These are phyloP conservation scores for Alternaria consortialis DNA, from an alignment of 2,329 filamentous ascomycete genomes.

Conservation along the genomic window DNA sequence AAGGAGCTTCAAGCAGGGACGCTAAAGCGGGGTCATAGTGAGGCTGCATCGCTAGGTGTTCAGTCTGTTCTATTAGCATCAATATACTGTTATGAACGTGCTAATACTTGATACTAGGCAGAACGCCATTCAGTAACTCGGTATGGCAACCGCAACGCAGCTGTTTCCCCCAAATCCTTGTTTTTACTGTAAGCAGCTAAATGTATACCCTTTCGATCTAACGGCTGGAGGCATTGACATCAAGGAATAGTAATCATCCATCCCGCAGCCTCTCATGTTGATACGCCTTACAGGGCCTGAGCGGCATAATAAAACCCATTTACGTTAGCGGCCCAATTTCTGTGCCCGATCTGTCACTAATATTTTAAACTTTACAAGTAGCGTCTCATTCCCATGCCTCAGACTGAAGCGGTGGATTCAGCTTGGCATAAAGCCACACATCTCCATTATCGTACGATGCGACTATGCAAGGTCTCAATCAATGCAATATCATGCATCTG, in stretches of 20 bases:
- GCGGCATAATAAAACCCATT: not conserved
- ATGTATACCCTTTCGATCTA: too few species aligned
- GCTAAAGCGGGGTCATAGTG: not conserved
- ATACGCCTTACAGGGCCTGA: not conserved
- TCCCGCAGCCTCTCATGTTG: not conserved
- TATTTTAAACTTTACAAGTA: not conserved
- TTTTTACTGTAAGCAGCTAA: too few species aligned
- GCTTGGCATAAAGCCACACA: not conserved
- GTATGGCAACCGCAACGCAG: too few species aligned
- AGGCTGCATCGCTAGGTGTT: not conserved
- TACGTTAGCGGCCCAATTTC: not conserved
- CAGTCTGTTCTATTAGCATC: not conserved
- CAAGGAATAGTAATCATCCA: too few species aligned
- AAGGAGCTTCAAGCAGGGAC: not conserved
- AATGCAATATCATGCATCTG: not conserved
- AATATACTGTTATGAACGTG: too few species aligned
- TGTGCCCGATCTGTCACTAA: not conserved
- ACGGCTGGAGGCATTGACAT: too few species aligned
- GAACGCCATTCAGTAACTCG: too few species aligned
- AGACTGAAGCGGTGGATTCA: not conserved
- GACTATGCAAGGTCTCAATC: not conserved
- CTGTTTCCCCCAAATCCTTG: too few species aligned
- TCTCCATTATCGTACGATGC: not conserved
- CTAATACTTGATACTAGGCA: too few species aligned
- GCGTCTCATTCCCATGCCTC: not conserved